phyloP scores from a whole-genome alignment of 768 basidiomycete genomes.

The Cyclocybe cylindracea region DNA sequence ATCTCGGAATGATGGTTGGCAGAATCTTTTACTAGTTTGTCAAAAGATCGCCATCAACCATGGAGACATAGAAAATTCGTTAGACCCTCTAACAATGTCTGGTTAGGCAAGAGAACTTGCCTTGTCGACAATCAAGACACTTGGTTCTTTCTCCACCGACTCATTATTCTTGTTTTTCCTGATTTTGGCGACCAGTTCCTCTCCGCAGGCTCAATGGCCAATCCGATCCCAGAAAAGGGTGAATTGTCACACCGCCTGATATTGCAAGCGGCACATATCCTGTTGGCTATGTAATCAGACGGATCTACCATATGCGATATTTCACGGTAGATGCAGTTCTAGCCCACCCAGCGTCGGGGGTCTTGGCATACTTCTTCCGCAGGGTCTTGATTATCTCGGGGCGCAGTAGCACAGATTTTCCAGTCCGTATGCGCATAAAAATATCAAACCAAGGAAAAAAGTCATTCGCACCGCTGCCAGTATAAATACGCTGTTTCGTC shows the following conservation, averaged over 20 bases:
- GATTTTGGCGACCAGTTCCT: conserved; percentile 61
- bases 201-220: conserved; percentile 69
- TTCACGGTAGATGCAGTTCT: conserved; percentile 93
- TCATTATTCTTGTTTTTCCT: conserved; percentile 80
- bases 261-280: conserved; percentile 93
- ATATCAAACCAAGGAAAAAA: background rate
- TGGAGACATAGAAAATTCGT: conserved; percentile 69
- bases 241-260: conserved; percentile 93
- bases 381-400: conserved; percentile 87
- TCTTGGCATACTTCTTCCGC: conserved; percentile 50
- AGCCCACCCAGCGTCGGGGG: conserved; percentile 77
- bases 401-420: conserved; percentile 92
- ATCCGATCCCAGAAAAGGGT: conserved; percentile 91
- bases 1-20: conserved; percentile 59
- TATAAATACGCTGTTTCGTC: conserved; percentile 88
- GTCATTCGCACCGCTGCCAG: conserved; percentile 78
- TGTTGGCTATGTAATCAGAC: conserved; percentile 20
- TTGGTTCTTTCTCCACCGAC: conserved; percentile 82
- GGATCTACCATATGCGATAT: conserved; percentile 4
- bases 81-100: too few species aligned
- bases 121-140: conserved; percentile 82
- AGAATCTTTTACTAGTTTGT: conserved; percentile 75
- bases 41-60: conserved; percentile 94
- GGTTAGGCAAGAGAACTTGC: conserved; percentile 24
- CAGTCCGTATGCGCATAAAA: conserved; percentile 58